phyloP scores from a whole-genome alignment of 2,329 filamentous ascomycete species.

The Chrysoporthe puriensis region DNA sequence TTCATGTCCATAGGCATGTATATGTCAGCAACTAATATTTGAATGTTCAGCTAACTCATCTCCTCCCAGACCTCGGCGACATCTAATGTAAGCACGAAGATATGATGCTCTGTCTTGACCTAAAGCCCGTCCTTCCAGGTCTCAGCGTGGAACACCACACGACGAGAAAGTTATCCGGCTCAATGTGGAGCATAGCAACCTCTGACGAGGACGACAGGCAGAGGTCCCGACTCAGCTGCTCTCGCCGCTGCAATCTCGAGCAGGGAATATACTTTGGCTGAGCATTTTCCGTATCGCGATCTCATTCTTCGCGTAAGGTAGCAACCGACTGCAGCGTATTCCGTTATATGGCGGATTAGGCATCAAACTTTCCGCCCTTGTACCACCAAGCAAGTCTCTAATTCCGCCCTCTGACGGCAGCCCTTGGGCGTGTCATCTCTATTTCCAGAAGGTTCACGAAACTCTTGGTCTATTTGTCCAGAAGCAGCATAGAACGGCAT shows the following conservation, averaged over 20 bases:
- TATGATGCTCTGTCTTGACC: not conserved
- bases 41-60: not conserved
- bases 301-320: slow-evolving; percentile 15
- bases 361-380: slow-evolving; percentile 19
- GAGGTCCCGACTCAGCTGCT: not conserved
- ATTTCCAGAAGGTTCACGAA: not conserved
- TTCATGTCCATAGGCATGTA: not conserved
- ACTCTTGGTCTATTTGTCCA: not conserved
- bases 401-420: slow-evolving; percentile 21
- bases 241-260: not conserved
- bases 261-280: not conserved
- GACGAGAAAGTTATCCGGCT: not conserved
- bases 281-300: slow-evolving; percentile 13
- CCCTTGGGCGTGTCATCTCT: slow-evolving; percentile 8
- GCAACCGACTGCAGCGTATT: slow-evolving; percentile 7
- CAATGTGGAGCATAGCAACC: not conserved
- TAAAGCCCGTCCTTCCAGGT: not conserved
- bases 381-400: slow-evolving; percentile 13
- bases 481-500: not conserved
- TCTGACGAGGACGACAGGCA: not conserved
- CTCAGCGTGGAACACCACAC: not conserved
- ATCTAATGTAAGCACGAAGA: not conserved
- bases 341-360: not conserved
- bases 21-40: not conserved
- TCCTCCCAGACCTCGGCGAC: not conserved